A percentile compares a stretch with the other conserved stretches of the same genome.
Evolutionary conservation across 345 rosid species (phyloP).

Genomic region (Raphanus sativus): DNA sequence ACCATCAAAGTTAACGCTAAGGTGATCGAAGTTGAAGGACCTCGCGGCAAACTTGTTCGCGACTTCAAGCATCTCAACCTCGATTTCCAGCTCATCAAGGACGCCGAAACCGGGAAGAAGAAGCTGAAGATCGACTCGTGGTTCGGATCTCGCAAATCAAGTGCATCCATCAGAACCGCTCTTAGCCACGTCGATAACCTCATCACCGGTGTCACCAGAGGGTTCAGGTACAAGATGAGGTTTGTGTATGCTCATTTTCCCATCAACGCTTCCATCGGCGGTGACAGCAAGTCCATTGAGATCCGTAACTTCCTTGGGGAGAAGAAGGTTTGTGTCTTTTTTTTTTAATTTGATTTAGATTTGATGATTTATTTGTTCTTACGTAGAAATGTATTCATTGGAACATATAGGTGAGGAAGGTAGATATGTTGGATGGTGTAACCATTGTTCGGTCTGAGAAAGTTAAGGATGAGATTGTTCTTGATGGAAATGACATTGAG

Average conservation of each 20-base stretch:
- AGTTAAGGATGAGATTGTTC: constrained; percentile 60
- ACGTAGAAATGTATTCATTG: background rate
- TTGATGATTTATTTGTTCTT: background rate
- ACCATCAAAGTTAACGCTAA: constrained; percentile 53
- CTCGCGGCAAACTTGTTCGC: constrained; percentile 43
- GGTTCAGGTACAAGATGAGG: constrained; percentile 60
- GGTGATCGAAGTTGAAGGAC: constrained; percentile 43
- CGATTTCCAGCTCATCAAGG: constrained; percentile 50
- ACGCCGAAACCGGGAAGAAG: constrained; percentile 27
- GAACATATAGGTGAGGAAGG: constrained; percentile 52
- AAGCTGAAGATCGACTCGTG: constrained; percentile 46
- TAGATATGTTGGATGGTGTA: constrained; percentile 65
- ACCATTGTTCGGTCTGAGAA: constrained; percentile 56
- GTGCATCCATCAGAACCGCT: constrained; percentile 46
- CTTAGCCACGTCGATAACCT: constrained; percentile 45
- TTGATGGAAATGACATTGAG: constrained; percentile 66
- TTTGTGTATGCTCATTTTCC: constrained; percentile 31
- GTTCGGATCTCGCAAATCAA: constrained; percentile 44
- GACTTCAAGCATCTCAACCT: constrained; percentile 56
- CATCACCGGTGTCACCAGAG: constrained; percentile 53
- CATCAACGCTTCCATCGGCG: constrained; percentile 52
- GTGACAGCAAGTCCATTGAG: constrained; percentile 39
- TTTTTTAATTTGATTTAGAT: background rate
- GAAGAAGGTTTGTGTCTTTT: constrained; percentile 43
- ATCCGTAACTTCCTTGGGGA: constrained; percentile 57